Evolutionary conservation across 805 yeast genomes (phyloP), one percentile per base, ranked within the genome.

Genomic region (Blastobotrys chiropterorum): DNA sequence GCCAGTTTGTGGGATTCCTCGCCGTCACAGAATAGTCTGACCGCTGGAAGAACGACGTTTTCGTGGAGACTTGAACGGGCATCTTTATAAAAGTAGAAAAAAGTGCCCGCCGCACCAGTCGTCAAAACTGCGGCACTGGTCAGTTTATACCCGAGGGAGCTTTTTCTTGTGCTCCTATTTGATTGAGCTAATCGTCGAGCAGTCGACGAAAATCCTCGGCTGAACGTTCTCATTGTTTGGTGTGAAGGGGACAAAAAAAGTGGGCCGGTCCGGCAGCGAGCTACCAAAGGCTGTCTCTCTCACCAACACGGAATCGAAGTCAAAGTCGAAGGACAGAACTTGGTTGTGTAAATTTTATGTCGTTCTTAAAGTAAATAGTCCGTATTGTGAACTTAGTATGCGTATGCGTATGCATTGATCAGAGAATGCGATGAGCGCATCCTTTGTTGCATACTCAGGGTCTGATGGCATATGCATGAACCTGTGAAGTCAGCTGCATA

Each of bases 1-100:
- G 96, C 96, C 31, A 88, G 67, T 48, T 73, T 75, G 66, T 92
- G 98, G 19, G 96, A 94, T 11, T 77, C 72, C 69, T 92, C 98
- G n/a, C 90, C 96, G 65, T 82, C 87, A 2, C 90, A 82, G 4
- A 77, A 54, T 17, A 73, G 63, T 53, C 97, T 78, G 46, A 87
- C 76, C 8, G 84, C 46, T 1, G 98, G 98, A 70, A 95, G 83
- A 50, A 83, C 69, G 1, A 86, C 73, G 62, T 85, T 87, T 66
- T 92, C 94, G 62, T 90, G 90, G 38, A 87, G 71, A 1, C 87
- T 84, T 0, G 97, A 83, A 54, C 95, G 75, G 7, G 97, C 83
- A 68, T 90, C 96, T 49, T 80, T 71, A 16, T 74, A 67, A 61
- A 85, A 86, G 56, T 76, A 75, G 5, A 50, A 54, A 21, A 48